These are phyloP conservation scores for Colletotrichum navitas DNA, from an alignment of 2,329 filamentous ascomycete species.

Conservation along the genomic window DNA sequence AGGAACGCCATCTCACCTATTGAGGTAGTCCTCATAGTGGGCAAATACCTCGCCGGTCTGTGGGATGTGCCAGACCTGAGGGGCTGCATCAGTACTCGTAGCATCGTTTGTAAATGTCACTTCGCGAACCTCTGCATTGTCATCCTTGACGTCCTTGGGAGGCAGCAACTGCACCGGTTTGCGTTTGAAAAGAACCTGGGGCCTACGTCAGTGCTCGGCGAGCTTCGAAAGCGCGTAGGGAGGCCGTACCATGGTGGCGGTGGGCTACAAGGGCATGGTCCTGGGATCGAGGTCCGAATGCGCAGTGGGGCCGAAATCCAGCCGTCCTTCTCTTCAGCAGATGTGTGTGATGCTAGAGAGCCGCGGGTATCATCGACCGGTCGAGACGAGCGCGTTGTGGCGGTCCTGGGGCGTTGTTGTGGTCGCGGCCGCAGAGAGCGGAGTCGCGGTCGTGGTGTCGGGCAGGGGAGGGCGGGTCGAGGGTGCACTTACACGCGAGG, in stretches of 20 bases:
- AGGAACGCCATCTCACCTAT: conserved; percentile 70
- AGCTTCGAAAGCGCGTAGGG: conserved; percentile 19
- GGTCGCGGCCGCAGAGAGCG: conserved; percentile 31
- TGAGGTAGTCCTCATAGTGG: conserved; percentile 89
- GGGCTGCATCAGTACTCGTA: conserved; percentile 37
- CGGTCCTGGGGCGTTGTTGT: conserved; percentile 33
- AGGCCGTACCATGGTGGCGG: conserved; percentile 52
- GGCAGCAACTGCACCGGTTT: conserved; percentile 91
- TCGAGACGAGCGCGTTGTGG: conserved; percentile 44
- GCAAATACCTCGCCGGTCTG: conserved; percentile 92
- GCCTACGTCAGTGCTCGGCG: conserved; percentile 43
- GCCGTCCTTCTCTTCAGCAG: conserved; percentile 46
- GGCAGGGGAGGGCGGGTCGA: conserved; percentile 35
- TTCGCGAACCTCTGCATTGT: conserved; percentile 80
- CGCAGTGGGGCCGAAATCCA: conserved; percentile 58
- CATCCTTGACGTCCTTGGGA: conserved; percentile 79
- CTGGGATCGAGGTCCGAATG: conserved; percentile 26
- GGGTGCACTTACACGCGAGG: conserved; percentile 43
- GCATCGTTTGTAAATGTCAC: conserved; percentile 36
- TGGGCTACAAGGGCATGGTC: conserved; percentile 43
- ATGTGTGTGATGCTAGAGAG: conserved; percentile 22
- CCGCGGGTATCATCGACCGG: conserved; percentile 29
- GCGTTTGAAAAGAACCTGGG: conserved; percentile 92
- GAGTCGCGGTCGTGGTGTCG: conserved; percentile 39
- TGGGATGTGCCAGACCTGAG: conserved; percentile 89